Evolutionary conservation across 768 basidiomycete genomes (phyloP).

Genomic region (Russula emetica): DNA sequence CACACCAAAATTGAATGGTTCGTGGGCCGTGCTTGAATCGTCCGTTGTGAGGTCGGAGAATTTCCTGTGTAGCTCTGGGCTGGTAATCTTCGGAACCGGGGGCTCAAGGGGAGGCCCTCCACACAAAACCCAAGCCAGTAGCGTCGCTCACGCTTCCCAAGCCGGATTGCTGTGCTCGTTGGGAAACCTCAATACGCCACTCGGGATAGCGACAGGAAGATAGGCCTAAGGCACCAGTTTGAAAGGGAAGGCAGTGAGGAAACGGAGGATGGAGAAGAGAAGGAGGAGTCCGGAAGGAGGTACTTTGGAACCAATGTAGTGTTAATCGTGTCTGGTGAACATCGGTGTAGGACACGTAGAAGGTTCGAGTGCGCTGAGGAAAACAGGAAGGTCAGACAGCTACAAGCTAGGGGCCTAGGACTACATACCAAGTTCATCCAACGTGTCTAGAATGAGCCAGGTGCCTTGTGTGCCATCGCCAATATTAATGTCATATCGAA

Average conservation of each 20-base stretch:
- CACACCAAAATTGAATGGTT: background rate
- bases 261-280: conserved; percentile 7
- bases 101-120: conserved; percentile 1
- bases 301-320: conserved; percentile 23
- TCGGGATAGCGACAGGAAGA: conserved; percentile 30
- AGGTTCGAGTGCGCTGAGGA: conserved; percentile 21
- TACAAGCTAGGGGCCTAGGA: background rate
- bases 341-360: conserved; percentile 27
- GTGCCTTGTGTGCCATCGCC: conserved; percentile 25
- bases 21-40: background rate
- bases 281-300: conserved; percentile 3
- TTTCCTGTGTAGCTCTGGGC: conserved; percentile 2
- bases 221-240: background rate
- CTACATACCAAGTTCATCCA: conserved; percentile 20
- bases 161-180: conserved; percentile 28
- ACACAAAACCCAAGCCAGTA: conserved; percentile 23
- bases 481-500: conserved; percentile 16
- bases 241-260: background rate
- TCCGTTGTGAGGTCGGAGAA: background rate
- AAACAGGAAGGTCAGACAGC: background rate
- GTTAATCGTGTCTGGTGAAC: conserved; percentile 14
- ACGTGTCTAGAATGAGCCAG: conserved; percentile 27
- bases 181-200: conserved; percentile 29
- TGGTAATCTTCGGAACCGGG: background rate
- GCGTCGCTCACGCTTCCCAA: conserved; percentile 25